A percentile compares a stretch with the other conserved stretches of the same genome.
These are phyloP conservation scores for Lunasporangiospora selenospora DNA, from an alignment of 192 early-diverging fungal genomes.

Conservation along the genomic window DNA sequence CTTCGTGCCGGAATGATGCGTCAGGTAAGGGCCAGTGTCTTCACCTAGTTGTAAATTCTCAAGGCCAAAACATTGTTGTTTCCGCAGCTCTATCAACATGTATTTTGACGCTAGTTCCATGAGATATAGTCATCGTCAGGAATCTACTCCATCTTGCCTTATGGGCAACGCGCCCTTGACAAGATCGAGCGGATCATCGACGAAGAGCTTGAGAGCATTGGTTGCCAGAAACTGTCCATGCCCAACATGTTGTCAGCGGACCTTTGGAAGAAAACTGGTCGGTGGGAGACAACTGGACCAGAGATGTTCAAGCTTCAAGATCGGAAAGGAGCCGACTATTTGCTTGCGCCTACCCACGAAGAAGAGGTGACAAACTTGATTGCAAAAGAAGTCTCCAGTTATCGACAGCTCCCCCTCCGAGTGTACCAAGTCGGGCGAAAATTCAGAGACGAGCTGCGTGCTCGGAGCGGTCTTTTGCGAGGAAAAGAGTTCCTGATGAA, in stretches of 20 bases:
- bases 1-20: slow-evolving; percentile 75
- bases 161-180: slow-evolving; percentile 74
- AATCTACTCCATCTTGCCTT: slow-evolving; percentile 84
- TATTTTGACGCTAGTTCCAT: background rate
- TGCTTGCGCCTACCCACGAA: slow-evolving; percentile 90
- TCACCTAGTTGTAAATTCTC: background rate
- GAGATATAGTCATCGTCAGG: slow-evolving; percentile 78
- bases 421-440: slow-evolving; percentile 92
- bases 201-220: slow-evolving; percentile 76
- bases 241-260: slow-evolving; percentile 72
- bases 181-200: slow-evolving; percentile 86
- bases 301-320: slow-evolving; percentile 83
- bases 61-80: background rate
- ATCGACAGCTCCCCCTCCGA: slow-evolving; percentile 80
- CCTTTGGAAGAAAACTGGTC: slow-evolving; percentile 80
- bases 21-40: slow-evolving; percentile 58
- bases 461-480: slow-evolving; percentile 82
- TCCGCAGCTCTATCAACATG: background rate
- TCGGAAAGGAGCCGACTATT: slow-evolving; percentile 71
- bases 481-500: slow-evolving; percentile 97
- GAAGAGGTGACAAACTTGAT: slow-evolving; percentile 88
- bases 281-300: slow-evolving; percentile 74
- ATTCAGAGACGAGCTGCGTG: slow-evolving; percentile 85
- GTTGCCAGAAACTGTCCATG: slow-evolving; percentile 75
- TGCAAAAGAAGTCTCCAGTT: slow-evolving; percentile 66